A percentile compares a stretch with the other conserved stretches of the same genome.
Conservation (phyloP, 1,139 yeast genomes). For the Lodderomyces orthopsilosis region DNA sequence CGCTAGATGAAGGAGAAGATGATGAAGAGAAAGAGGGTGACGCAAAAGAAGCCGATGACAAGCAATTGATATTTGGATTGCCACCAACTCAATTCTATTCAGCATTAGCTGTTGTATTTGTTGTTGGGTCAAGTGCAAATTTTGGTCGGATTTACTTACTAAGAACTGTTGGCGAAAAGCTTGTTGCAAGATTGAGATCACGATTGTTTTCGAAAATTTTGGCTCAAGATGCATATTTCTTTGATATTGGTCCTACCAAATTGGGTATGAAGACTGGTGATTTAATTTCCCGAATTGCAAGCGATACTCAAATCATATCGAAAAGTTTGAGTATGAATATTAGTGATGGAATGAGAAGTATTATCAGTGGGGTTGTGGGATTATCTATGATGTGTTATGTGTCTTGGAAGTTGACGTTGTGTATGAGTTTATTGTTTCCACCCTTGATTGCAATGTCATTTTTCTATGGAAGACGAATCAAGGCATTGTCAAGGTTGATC, state of each 20-base stretch:
- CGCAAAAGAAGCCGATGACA: slow-evolving; percentile 7
- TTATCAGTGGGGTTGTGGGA: slow-evolving; percentile 78
- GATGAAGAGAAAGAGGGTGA: slow-evolving; percentile 17
- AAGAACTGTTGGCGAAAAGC: slow-evolving; percentile 77
- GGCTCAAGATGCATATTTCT: slow-evolving; percentile 87
- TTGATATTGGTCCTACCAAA: slow-evolving; percentile 66
- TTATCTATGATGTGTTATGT: slow-evolving; percentile 83
- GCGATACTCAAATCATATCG: slow-evolving; percentile 88
- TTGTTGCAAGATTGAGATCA: slow-evolving; percentile 80
- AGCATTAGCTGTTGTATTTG: slow-evolving; percentile 47
- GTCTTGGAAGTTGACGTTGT: slow-evolving; percentile 73
- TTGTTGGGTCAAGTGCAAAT: slow-evolving; percentile 72
- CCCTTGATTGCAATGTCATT: slow-evolving; percentile 75
- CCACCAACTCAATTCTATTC: slow-evolving; percentile 33
- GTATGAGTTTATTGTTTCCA: slow-evolving; percentile 77
- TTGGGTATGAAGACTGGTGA: slow-evolving; percentile 79
- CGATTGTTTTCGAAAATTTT: slow-evolving; percentile 72
- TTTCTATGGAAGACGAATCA: slow-evolving; percentile 75
- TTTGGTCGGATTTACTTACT: slow-evolving; percentile 75
- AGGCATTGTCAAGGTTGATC: slow-evolving; percentile 68
- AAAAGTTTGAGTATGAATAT: slow-evolving; percentile 84
- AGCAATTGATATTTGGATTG: slow-evolving; percentile 29
- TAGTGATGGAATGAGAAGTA: slow-evolving; percentile 84
- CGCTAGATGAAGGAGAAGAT: slow-evolving; percentile 11
- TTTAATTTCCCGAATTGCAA: slow-evolving; percentile 78